Conservation (phyloP, 1,284 basidiomycete species). For the Paramarasmius palmivorus region DNA sequence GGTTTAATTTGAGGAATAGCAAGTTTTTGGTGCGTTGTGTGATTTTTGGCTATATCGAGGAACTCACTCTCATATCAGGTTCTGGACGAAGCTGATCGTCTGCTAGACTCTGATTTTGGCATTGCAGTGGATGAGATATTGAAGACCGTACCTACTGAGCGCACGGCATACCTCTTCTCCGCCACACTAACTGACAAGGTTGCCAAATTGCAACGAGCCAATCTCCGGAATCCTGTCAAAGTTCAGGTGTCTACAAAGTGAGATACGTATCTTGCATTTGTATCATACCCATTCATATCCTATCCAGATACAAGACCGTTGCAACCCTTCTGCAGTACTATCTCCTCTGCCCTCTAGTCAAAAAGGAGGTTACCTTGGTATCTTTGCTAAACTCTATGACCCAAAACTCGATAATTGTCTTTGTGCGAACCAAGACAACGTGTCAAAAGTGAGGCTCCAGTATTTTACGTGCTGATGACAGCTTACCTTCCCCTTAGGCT, state of each 20-base stretch:
- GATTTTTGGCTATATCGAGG: neutral
- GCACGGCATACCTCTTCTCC: slow-evolving; percentile 94
- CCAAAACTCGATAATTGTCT: slow-evolving; percentile 93
- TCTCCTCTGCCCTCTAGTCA: slow-evolving; percentile 89
- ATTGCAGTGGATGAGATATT: slow-evolving; percentile 96
- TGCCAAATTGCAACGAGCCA: slow-evolving; percentile 93
- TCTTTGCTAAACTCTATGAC: slow-evolving; percentile 89
- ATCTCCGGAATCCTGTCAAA: slow-evolving; percentile 88
- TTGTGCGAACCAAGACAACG: slow-evolving; percentile 94
- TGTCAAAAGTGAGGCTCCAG: slow-evolving; percentile 72
- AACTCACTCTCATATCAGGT: slow-evolving; percentile 51
- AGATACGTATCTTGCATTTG: slow-evolving; percentile 25
- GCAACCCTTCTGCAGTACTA: slow-evolving; percentile 95
- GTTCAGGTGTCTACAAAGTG: slow-evolving; percentile 95
- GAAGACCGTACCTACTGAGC: slow-evolving; percentile 92
- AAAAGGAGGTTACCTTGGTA: slow-evolving; percentile 92
- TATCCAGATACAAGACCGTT: slow-evolving; percentile 90
- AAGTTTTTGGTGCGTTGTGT: slow-evolving; percentile 79
- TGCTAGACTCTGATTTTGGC: slow-evolving; percentile 98
- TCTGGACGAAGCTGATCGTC: slow-evolving; percentile 95
- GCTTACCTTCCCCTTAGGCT: slow-evolving; percentile 5
- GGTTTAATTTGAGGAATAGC: slow-evolving; percentile 85
- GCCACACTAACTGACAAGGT: slow-evolving; percentile 99
- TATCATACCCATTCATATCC: slow-evolving; percentile 5
- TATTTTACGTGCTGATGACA: neutral